These are phyloP conservation scores for Chaetomium fimeti DNA, from an alignment of 495 filamentous ascomycete species.

Conservation along the genomic window DNA sequence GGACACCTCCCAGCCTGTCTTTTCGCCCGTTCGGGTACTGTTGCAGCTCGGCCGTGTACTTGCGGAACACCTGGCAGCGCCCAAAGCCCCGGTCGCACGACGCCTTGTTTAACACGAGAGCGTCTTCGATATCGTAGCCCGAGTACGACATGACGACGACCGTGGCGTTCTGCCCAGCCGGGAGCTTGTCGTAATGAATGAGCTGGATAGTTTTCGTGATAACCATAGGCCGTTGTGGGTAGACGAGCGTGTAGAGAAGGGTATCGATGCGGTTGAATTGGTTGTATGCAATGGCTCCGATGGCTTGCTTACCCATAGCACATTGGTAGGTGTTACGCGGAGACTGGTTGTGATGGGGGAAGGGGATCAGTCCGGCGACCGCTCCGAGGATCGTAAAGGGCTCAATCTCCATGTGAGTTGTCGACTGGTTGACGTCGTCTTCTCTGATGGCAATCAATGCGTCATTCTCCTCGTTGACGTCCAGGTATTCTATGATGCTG, in stretches of 20 bases:
- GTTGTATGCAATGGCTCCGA: conserved; percentile 95
- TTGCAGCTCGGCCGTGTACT: conserved; percentile 72
- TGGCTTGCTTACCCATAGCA: conserved; percentile 99
- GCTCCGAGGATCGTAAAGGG: conserved; percentile 98
- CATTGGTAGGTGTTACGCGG: conserved; percentile 99
- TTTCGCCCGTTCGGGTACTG: conserved; percentile 77
- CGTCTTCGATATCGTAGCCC: conserved; percentile 99
- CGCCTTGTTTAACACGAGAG: conserved; percentile 92
- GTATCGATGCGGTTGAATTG: conserved; percentile 96
- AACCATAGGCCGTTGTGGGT: conserved; percentile 96
- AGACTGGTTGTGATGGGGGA: conserved; percentile 98
- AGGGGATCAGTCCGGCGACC: conserved; percentile 93
- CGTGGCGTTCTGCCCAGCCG: conserved; percentile 92
- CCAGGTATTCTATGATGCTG: conserved; percentile 91
- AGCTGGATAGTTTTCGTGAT: conserved; percentile 95
- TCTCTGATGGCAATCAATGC: conserved; percentile 88
- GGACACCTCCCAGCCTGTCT: conserved; percentile 67
- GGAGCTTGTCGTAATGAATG: conserved; percentile 95
- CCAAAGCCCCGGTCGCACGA: conserved; percentile 93
- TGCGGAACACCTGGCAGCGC: conserved; percentile 91
- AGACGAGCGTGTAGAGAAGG: conserved; percentile 92
- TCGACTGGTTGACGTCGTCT: conserved; percentile 69
- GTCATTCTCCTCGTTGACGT: conserved; percentile 98
- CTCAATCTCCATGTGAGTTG: conserved; percentile 95
- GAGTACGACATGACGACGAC: conserved; percentile 99